Evolutionary conservation across 2,329 filamentous ascomycete genomes (phyloP), one percentile per base, ranked within the genome.

Genomic region (Westerdykella sp.): DNA sequence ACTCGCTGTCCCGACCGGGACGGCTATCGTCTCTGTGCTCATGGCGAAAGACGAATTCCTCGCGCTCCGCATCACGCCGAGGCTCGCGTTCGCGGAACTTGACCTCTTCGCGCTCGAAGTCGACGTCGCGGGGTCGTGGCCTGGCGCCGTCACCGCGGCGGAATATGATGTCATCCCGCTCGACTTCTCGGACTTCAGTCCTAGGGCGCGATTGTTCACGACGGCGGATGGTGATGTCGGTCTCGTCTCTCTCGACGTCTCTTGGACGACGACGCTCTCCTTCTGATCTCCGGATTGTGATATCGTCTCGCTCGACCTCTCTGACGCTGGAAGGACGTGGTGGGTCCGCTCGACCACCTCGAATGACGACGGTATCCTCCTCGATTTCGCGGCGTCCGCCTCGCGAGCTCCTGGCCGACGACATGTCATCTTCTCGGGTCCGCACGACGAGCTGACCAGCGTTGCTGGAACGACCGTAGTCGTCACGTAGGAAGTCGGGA

Each of bases 401-500:
- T 43, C 57, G 41, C 14, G 69, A 66, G 42, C 68, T 63, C 32
- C 32, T 35, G 16, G n/a, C 13, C 6, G 32, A 35, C n/a, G 16
- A 14, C 37, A 69, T 60, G 6, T 66, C 62, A 32, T 71, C 66
- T 13, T 70, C 69, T 32, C 69, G 66, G 10, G 70, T 57, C 15
- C 70, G 68, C 40, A 75, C 55, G 57, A 78, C 62, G 62, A 74
- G 42, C 49, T 69, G 54, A 54, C 75, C 62, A 50, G 73, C 59
- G 25, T 9, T 28, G 48, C 55, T 60, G 39, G 65, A 65, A 42
- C 69, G 63, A 48, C 69, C 72, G 55, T 74, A 74, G 54, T 74
- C 72, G 44, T 75, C 73, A 37, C 71, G 66, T 44, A 67, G 67
- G 56, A 75, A 75, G 52, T 75, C 72, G 40, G 73, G 73, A 43